A percentile compares a stretch with the other conserved stretches of the same genome.
Evolutionary conservation across 1,139 yeast species (phyloP).

Genomic region (Kodamaea arcana): DNA sequence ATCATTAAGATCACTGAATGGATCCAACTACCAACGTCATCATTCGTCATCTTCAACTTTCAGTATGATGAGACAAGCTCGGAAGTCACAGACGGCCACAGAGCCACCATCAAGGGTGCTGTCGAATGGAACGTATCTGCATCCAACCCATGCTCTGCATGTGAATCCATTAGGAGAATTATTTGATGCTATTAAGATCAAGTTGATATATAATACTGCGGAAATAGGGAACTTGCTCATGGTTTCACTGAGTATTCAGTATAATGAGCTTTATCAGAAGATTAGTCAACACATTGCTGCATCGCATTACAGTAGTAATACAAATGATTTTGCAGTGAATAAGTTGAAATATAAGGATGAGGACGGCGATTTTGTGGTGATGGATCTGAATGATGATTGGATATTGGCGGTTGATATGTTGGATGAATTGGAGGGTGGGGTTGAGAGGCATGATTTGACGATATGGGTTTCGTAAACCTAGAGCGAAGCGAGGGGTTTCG

Average conservation of each 20-base stretch:
- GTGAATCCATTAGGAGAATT: conserved; percentile 1
- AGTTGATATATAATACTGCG: conserved; percentile 48
- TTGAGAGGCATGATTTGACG: conserved; percentile 30
- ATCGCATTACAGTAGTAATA: conserved; percentile 20
- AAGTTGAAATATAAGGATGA: conserved; percentile 86
- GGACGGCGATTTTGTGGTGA: conserved; percentile 88
- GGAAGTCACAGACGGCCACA: conserved; percentile 17
- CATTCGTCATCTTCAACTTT: conserved; percentile 44
- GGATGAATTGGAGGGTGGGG: conserved; percentile 28
- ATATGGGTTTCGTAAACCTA: conserved; percentile 31
- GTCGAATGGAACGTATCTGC: conserved; percentile 5
- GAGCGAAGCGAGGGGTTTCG: conserved; percentile 1
- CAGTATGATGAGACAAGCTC: conserved; percentile 41
- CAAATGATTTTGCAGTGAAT: conserved; percentile 36
- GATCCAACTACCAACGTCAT: conserved; percentile 28
- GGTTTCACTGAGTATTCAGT: conserved; percentile 46
- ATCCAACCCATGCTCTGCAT: neutral
- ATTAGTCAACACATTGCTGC: conserved; percentile 35
- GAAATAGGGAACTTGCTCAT: conserved; percentile 28
- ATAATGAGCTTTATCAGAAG: conserved; percentile 42
- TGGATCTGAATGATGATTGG: conserved; percentile 82
- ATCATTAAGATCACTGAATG: conserved; percentile 6
- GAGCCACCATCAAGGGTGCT: conserved; percentile 11
- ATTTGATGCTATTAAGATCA: conserved; percentile 30
- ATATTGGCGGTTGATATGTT: conserved; percentile 51